Conservation (phyloP, 139 green algal genomes). For the Asterochloris sp. region DNA sequence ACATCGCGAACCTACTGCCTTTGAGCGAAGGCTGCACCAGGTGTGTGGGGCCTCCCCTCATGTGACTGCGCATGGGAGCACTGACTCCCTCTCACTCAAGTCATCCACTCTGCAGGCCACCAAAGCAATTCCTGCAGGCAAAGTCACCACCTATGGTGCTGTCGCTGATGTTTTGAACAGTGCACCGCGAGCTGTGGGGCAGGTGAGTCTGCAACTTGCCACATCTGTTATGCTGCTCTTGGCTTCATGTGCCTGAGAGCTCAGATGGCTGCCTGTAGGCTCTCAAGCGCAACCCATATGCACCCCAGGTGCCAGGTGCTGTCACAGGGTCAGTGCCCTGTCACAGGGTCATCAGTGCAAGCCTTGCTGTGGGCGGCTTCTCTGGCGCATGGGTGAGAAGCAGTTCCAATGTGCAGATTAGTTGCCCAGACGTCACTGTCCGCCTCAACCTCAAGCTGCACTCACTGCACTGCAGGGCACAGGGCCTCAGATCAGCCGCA, state of each 20-base stretch:
- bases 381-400: constrained; percentile 44
- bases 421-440: too few species aligned
- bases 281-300: constrained; percentile 69
- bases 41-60: too few species aligned
- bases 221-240: neutral
- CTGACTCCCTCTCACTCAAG: too few species aligned
- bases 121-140: neutral
- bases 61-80: too few species aligned
- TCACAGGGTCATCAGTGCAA: constrained; percentile 67
- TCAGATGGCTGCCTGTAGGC: constrained; percentile 38
- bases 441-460: too few species aligned
- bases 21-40: too few species aligned
- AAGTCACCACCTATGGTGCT: neutral
- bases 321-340: constrained; percentile 81
- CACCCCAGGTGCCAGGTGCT: constrained; percentile 70
- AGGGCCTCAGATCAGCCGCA: constrained; percentile 9
- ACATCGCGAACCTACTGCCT: too few species aligned
- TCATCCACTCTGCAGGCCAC: constrained; percentile 1
- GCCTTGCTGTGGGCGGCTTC: constrained; percentile 72
- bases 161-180: too few species aligned
- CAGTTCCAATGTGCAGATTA: too few species aligned
- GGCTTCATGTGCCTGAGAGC: neutral
- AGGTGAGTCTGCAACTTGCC: neutral
- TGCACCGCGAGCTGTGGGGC: too few species aligned
- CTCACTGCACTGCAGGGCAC: too few species aligned